Evolutionary conservation across 306 rosid species (phyloP), one percentile per base, ranked within the genome.

Genomic region (Acacia melanoxylon): DNA sequence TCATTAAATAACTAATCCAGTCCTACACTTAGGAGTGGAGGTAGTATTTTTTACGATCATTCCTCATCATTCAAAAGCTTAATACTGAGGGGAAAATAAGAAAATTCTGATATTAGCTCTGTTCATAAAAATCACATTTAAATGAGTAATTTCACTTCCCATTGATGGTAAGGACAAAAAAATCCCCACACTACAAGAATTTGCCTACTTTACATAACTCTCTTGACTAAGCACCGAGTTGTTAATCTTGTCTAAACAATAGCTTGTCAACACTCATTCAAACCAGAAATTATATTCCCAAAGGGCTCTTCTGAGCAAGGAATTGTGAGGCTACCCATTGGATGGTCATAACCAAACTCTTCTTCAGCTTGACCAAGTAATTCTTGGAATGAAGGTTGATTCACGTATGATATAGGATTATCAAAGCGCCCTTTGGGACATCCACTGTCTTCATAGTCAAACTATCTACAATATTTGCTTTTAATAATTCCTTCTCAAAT

Each of bases 401-500:
- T 19, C 62, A 54, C 8, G 62, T 54, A 54, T 8, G 62, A 20
- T 6, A 54, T 19, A 54, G 62, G 62, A 54, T 20, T 54, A 9
- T 46, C 24, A 29, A 58, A 61, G 16, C 27, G 33, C 58, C 58
- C 58, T 51, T 51, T 1, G 58, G 10, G 22, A 17, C 58, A 49
- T 83, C 61, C 16, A 31, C 59, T 22, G 35, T 68, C 45, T 51
- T 84, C 40, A 78, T 54, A 71, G 82, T 1, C 31, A 29, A 29
- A 29, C 31, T 29, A 29, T 29, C 31, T 2, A 29, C 31, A 29
- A 29, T 29, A 29, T 29, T 1, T 29, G 31, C 31, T 29, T 29
- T 29, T 29, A 29, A 29, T 29, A 29, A 29, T 29, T 1, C 31
- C 31, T 29, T 29, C 31, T 29, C 31, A 29, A 29, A 29, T 29